phyloP scores from a whole-genome alignment of 2,329 filamentous ascomycete genomes.

The Aureobasidium sp. region DNA sequence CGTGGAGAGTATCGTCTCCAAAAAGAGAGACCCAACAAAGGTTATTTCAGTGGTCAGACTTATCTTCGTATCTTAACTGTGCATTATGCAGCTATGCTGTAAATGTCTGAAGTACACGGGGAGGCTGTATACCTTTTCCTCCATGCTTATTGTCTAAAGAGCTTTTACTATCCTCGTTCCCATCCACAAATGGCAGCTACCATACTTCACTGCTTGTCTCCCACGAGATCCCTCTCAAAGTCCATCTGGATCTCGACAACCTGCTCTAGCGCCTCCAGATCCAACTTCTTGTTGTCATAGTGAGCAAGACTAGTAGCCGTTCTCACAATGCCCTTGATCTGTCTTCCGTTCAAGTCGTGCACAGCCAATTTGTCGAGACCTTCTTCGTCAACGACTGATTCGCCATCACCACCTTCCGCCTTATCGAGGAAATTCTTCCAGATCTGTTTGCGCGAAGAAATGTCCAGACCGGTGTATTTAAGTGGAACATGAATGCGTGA shows the following conservation, averaged over 20 bases:
- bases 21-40: too few relatives aligned
- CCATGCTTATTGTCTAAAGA: too few relatives aligned
- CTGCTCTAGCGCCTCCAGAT: neutral
- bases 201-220: neutral
- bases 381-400: neutral
- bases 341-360: neutral
- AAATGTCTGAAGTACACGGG: too few relatives aligned
- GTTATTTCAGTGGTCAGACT: too few relatives aligned
- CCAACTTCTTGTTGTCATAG: conserved; percentile 3
- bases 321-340: conserved; percentile 7
- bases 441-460: neutral
- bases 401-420: neutral
- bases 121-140: too few relatives aligned
- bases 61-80: too few relatives aligned
- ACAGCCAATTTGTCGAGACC: neutral
- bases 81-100: too few relatives aligned
- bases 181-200: too few relatives aligned
- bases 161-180: too few relatives aligned
- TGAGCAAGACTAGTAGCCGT: conserved; percentile 1
- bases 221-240: conserved; percentile 3
- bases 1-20: too few relatives aligned
- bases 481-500: conserved; percentile 7
- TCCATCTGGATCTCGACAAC: conserved; percentile 10
- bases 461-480: neutral
- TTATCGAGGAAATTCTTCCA: neutral